phyloP scores from a whole-genome alignment of 345 rosid species.

The Microcos paniculata region DNA sequence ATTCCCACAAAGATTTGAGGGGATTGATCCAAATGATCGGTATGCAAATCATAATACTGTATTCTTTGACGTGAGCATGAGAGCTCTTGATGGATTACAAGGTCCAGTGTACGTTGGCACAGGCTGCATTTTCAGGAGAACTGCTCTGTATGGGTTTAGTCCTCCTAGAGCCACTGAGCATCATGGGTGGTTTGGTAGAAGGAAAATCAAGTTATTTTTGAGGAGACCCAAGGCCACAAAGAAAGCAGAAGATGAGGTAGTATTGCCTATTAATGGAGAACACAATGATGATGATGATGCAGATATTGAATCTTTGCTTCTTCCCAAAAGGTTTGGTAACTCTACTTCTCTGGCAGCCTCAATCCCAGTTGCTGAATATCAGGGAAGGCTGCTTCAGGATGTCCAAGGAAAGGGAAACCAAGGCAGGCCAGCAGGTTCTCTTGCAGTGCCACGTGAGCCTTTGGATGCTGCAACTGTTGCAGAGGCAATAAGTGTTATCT shows the following conservation, averaged over 20 bases:
- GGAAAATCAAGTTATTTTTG: constrained; percentile 53
- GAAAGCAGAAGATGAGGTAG: constrained; percentile 55
- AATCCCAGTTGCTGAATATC: constrained; percentile 74
- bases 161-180: constrained; percentile 78
- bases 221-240: constrained; percentile 47
- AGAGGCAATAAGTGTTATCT: constrained; percentile 71
- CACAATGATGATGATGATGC: constrained; percentile 53
- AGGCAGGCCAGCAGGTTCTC: constrained; percentile 74
- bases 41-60: constrained; percentile 65
- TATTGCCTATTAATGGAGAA: constrained; percentile 42
- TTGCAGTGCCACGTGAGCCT: constrained; percentile 80
- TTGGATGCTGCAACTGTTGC: constrained; percentile 84
- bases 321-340: constrained; percentile 68
- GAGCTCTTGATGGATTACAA: constrained; percentile 64
- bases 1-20: constrained; percentile 69
- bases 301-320: constrained; percentile 67
- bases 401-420: constrained; percentile 55
- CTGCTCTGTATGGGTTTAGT: constrained; percentile 64
- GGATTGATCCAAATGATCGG: constrained; percentile 60
- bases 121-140: constrained; percentile 64
- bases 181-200: constrained; percentile 69
- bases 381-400: constrained; percentile 72
- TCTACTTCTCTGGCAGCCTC: constrained; percentile 64
- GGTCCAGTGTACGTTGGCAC: constrained; percentile 71
- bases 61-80: constrained; percentile 67